Evolutionary conservation across 768 basidiomycete genomes (phyloP).

Genomic region (Kwoniella mangroviensis): DNA sequence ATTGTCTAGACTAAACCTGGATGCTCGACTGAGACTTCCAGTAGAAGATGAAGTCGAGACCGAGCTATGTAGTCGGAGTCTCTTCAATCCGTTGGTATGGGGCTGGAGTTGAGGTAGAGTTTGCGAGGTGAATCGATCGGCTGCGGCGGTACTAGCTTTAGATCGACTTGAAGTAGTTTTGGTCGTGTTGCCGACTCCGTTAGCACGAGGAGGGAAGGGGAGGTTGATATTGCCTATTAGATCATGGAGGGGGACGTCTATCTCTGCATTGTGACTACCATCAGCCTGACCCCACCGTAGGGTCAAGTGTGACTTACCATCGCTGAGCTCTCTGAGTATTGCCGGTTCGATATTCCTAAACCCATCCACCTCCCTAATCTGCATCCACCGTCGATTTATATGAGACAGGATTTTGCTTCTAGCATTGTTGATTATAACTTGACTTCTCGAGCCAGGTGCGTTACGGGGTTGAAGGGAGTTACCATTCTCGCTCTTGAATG

Average conservation of each 20-base stretch:
- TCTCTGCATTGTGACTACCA: conserved; percentile 62
- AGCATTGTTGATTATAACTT: conserved; percentile 74
- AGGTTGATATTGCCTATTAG: conserved; percentile 60
- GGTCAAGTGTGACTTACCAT: conserved; percentile 63
- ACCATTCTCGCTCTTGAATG: background rate
- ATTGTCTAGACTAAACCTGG: background rate
- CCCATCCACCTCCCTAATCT: conserved; percentile 73
- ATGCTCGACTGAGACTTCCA: background rate
- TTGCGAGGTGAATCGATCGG: background rate
- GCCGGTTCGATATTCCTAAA: conserved; percentile 83
- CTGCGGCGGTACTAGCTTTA: background rate
- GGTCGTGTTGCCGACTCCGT: background rate
- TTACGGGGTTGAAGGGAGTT: background rate
- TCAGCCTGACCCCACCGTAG: background rate
- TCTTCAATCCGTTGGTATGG: conserved; percentile 25
- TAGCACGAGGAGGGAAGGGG: background rate
- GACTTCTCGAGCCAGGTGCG: conserved; percentile 63
- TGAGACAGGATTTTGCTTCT: conserved; percentile 69
- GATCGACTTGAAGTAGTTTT: background rate
- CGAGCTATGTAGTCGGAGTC: conserved; percentile 37
- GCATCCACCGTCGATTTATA: conserved; percentile 78
- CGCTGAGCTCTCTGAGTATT: conserved; percentile 84
- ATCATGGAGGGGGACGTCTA: conserved; percentile 79
- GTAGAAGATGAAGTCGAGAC: conserved; percentile 24
- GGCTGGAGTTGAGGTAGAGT: background rate